Percentiles rank a stretch among this genome's conserved stretches.
Conservation (phyloP, 345 rosid species). For the Trapa bicornis region DNA sequence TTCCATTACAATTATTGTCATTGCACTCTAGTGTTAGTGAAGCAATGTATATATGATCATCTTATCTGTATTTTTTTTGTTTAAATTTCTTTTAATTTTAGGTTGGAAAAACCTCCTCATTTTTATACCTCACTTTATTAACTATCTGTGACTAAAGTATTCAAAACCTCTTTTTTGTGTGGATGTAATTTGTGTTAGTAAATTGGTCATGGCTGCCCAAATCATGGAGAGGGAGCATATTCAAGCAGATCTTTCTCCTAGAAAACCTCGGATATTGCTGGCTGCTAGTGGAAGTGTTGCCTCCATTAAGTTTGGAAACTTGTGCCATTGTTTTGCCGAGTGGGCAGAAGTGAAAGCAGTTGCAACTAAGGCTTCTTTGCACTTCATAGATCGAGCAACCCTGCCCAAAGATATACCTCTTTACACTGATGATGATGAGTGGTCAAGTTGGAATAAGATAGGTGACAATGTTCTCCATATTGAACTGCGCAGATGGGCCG, state of each 20-base stretch:
- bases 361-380: slow-evolving; percentile 62
- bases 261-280: slow-evolving; percentile 56
- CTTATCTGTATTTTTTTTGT: not conserved
- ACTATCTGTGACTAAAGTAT: not conserved
- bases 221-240: slow-evolving; percentile 13
- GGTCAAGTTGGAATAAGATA: slow-evolving; percentile 74
- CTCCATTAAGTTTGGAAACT: slow-evolving; percentile 75
- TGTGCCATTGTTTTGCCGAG: slow-evolving; percentile 68
- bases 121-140: not conserved
- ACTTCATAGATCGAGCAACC: slow-evolving; percentile 57
- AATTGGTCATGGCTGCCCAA: not conserved
- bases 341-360: slow-evolving; percentile 93
- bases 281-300: slow-evolving; percentile 95
- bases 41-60: not conserved
- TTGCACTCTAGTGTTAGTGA: not conserved
- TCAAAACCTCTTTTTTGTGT: not conserved
- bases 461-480: slow-evolving; percentile 91
- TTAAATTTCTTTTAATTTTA: too few relatives aligned
- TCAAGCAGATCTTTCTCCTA: slow-evolving; percentile 13
- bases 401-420: slow-evolving; percentile 60
- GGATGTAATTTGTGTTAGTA: not conserved
- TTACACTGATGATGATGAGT: slow-evolving; percentile 81
- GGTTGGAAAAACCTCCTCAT: too few relatives aligned
- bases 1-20: too few relatives aligned
- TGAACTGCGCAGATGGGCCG: slow-evolving; percentile 90